Evolutionary conservation across 371 early-diverging fungal species (phyloP).

Genomic region (Mucor velutinosus): DNA sequence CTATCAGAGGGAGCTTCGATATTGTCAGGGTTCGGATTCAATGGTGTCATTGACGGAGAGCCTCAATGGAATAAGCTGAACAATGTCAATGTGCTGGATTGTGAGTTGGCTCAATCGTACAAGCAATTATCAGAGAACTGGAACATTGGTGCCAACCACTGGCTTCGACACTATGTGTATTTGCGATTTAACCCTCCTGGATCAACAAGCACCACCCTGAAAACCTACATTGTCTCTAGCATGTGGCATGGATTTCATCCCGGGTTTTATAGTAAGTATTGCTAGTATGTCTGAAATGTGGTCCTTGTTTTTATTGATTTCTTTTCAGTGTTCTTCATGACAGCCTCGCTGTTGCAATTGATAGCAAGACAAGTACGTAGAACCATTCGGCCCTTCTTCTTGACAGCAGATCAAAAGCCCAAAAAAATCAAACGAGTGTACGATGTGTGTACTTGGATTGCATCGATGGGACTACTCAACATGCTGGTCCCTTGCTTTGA

Average conservation of each 20-base stretch:
- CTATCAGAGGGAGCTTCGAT: slow-evolving; percentile 87
- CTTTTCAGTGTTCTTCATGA: slow-evolving; percentile 33
- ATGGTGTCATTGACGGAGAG: slow-evolving; percentile 67
- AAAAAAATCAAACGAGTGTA: slow-evolving; percentile 45
- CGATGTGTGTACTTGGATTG: slow-evolving; percentile 67
- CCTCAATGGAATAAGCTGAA: slow-evolving; percentile 59
- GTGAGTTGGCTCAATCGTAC: slow-evolving; percentile 75
- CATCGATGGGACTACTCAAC: slow-evolving; percentile 69
- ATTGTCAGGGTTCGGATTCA: slow-evolving; percentile 83
- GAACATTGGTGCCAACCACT: slow-evolving; percentile 88
- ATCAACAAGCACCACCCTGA: slow-evolving; percentile 51
- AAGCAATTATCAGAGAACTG: slow-evolving; percentile 76
- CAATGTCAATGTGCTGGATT: slow-evolving; percentile 71
- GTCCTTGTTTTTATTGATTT: background rate
- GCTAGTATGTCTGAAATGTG: no score
- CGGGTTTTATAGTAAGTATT: slow-evolving; percentile 73
- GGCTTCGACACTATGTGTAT: slow-evolving; percentile 88
- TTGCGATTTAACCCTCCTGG: slow-evolving; percentile 66
- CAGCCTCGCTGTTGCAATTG: slow-evolving; percentile 25
- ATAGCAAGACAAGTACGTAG: slow-evolving; percentile 57
- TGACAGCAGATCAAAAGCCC: slow-evolving; percentile 15
- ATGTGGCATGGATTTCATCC: slow-evolving; percentile 96
- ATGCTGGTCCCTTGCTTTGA: slow-evolving; percentile 75
- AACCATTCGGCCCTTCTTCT: slow-evolving; percentile 69
- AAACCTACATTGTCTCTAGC: slow-evolving; percentile 82